Conservation (phyloP, 2,329 filamentous ascomycete genomes). For the Chalaropsis thielavioides region DNA sequence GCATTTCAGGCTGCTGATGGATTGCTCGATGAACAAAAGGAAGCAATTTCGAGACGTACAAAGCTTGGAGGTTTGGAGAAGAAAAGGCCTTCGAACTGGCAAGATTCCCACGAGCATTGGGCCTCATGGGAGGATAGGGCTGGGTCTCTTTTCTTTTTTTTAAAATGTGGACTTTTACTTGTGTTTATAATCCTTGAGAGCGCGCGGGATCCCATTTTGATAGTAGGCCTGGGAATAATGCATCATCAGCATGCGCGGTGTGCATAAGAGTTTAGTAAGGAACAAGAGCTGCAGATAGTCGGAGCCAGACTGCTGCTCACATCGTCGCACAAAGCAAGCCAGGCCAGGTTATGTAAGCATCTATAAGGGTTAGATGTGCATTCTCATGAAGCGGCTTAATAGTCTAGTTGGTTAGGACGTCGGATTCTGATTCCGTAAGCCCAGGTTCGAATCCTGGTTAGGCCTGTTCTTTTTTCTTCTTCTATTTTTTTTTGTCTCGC, state of each 20-base stretch:
- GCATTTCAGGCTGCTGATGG: background rate
- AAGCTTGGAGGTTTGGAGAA: background rate
- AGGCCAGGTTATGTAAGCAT: background rate
- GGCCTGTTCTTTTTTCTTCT: background rate
- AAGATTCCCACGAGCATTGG: background rate
- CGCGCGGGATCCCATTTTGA: too few species aligned
- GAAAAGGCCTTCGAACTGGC: background rate
- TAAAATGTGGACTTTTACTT: too few species aligned
- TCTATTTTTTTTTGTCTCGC: background rate
- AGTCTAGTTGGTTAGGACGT: constrained; percentile 8
- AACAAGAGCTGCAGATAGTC: too few species aligned
- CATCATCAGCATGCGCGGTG: too few species aligned
- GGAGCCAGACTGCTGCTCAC: too few species aligned
- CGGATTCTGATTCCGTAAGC: constrained; percentile 7
- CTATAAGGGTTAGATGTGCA: background rate
- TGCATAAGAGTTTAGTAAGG: too few species aligned
- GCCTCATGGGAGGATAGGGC: too few species aligned
- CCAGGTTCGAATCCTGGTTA: constrained; percentile 10
- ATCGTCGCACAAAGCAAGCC: background rate
- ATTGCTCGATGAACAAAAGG: background rate
- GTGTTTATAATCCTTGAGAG: too few species aligned
- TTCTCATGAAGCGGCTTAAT: background rate
- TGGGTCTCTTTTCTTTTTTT: too few species aligned
- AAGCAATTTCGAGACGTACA: background rate
- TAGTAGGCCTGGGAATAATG: too few species aligned